Base-by-base conservation (phyloP, 2,329 filamentous ascomycete species). In the Trichoderma sp. region DNA sequence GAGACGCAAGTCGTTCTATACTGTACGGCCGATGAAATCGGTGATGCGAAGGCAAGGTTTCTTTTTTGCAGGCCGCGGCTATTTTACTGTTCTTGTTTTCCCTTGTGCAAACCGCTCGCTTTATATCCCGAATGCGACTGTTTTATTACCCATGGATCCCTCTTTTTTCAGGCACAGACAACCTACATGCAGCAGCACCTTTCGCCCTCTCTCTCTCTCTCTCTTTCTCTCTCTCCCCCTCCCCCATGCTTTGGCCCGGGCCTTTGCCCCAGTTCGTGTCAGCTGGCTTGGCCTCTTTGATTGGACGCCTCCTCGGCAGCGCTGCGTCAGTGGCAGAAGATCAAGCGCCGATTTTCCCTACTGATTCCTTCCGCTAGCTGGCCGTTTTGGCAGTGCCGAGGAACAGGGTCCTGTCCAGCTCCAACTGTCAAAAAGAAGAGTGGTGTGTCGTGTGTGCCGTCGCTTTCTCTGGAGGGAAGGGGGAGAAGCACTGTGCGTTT, bases 301-400 rank as follows among this genome's bases (percentile, higher is more conserved):
- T 72, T 72, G 71, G 71, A 72, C 71, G 70, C 71, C 71, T 69
- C 68, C 22, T 70, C 67, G 68, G 71, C 64, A 69, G 67, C 35
- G 56, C 56, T 56, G 64, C 42, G 32, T 61, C 58, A 54, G 48
- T 60, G 58, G 35, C n/a, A 63, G 45, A 63, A 63, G 59, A 63
- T 53, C 59, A 53, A 53, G 59, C 45, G 59, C 59, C 59, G 42
- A 53, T 37, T 63, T 35, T 34, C 45, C 17, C 27, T 45, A 27
- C 19, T 53, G 59, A 22, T 37, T 37, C 59, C 45, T 53, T 29
- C 42, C 42, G 32, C 59, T 37, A 63, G 42, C 42, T 48, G 19
- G 42, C 42, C 42, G n/a, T 48, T 48, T 22, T 48, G 42, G 42
- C 42, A 48, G 42, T 48, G 42, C 42, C 42, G 42, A 48, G 42